Evolutionary conservation across 2,329 filamentous ascomycete species (phyloP).

Genomic region (Chalara sp.): DNA sequence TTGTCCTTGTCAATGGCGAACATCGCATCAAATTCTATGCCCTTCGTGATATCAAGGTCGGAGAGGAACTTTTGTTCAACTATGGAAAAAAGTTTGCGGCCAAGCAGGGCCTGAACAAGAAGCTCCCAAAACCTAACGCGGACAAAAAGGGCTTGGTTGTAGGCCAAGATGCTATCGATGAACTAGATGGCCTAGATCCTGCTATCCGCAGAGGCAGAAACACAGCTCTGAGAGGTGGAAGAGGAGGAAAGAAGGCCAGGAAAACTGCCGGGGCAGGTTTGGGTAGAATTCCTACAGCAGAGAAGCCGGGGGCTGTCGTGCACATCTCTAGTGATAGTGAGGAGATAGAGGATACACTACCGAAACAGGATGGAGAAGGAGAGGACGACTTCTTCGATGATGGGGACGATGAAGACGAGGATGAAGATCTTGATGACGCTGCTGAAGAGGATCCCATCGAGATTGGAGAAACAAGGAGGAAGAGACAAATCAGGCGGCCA

Average conservation of each 20-base stretch:
- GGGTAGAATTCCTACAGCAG: not conserved
- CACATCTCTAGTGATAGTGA: too few relatives aligned
- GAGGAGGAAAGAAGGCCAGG: slow-evolving; percentile 5
- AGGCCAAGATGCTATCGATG: slow-evolving; percentile 17
- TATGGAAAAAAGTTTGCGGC: slow-evolving; percentile 67
- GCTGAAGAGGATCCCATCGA: not conserved
- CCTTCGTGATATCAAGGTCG: slow-evolving; percentile 56
- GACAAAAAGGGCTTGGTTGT: slow-evolving; percentile 15
- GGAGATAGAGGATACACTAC: too few relatives aligned
- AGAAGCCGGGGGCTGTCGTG: not conserved
- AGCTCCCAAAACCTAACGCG: slow-evolving; percentile 20
- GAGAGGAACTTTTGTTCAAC: slow-evolving; percentile 76
- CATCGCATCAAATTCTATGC: slow-evolving; percentile 72
- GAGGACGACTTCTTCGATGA: not conserved
- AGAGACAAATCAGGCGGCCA: not conserved
- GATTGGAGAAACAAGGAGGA: not conserved
- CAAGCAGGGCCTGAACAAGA: slow-evolving; percentile 39
- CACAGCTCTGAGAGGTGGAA: slow-evolving; percentile 6
- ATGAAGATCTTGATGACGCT: not conserved
- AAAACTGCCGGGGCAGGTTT: slow-evolving; percentile 5
- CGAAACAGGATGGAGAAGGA: too few relatives aligned
- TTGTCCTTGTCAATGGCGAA: slow-evolving; percentile 67
- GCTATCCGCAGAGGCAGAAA: slow-evolving; percentile 9
- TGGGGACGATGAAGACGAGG: not conserved
- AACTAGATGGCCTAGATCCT: slow-evolving; percentile 14